These are phyloP conservation scores for Nemania diffusa DNA, from an alignment of 2,329 filamentous ascomycete species.

Conservation along the genomic window DNA sequence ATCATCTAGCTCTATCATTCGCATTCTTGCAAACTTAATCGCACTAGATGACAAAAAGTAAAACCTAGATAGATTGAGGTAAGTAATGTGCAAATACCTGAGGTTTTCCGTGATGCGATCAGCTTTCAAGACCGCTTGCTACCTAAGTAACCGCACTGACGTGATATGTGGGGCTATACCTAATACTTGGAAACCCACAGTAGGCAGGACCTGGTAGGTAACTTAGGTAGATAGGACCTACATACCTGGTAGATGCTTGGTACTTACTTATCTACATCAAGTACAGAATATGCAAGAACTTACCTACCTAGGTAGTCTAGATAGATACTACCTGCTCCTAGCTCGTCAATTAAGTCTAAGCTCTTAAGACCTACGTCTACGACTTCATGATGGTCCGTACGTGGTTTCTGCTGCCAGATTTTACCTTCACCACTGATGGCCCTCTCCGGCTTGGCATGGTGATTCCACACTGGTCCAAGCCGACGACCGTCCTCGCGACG, in stretches of 20 bases:
- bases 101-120: constrained; percentile 7
- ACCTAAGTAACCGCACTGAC: constrained; percentile 31
- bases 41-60: neutral
- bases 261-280: no score
- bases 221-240: no score
- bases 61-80: constrained; percentile 7
- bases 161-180: constrained; percentile 36
- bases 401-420: constrained; percentile 20
- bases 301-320: no score
- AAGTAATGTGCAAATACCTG: neutral
- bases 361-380: neutral
- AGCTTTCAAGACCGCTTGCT: neutral
- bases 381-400: constrained; percentile 1
- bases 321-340: no score
- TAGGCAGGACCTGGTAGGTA: neutral
- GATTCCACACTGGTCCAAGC: constrained; percentile 8
- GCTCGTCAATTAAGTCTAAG: neutral
- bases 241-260: no score
- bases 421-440: constrained; percentile 15
- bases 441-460: constrained; percentile 18
- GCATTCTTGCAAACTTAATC: neutral
- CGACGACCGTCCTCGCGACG: constrained; percentile 17
- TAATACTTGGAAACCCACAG: neutral
- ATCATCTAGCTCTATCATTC: neutral
- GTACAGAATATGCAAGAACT: no score